phyloP scores from a whole-genome alignment of 2,329 filamentous ascomycete genomes.

The Trichoderma atroviride region DNA sequence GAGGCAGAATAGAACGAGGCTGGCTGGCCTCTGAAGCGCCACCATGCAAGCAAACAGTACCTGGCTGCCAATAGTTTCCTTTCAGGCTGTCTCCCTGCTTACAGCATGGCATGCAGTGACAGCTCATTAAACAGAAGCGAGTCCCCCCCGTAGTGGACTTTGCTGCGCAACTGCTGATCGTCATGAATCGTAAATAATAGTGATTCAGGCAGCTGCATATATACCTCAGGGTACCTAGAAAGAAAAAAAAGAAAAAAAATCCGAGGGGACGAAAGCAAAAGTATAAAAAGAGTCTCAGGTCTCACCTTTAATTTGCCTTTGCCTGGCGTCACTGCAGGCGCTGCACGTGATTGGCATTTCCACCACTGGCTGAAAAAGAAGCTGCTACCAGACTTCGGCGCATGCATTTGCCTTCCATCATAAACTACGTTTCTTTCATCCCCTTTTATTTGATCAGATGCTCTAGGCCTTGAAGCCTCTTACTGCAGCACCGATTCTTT shows the following conservation, averaged over 20 bases:
- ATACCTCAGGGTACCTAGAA: no score
- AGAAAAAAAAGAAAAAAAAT: background rate
- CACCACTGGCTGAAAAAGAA: background rate
- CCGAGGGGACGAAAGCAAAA: background rate
- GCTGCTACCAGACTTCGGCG: background rate
- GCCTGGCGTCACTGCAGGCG: background rate
- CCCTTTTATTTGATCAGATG: background rate
- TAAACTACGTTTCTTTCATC: background rate
- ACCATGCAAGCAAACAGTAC: conserved; percentile 10
- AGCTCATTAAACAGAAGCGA: conserved; percentile 22
- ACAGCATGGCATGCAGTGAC: conserved; percentile 10
- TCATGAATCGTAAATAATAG: background rate
- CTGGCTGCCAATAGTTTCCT: conserved; percentile 10
- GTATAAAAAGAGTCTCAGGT: background rate
- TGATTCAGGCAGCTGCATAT: background rate
- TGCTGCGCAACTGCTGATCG: background rate
- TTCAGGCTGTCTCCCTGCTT: conserved; percentile 6
- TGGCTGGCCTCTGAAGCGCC: conserved; percentile 1
- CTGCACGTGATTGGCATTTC: conserved; percentile 5
- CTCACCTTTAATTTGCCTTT: conserved; percentile 7
- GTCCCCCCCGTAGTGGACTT: background rate
- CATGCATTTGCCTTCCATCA: background rate
- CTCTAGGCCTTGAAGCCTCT: background rate
- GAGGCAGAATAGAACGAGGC: background rate
- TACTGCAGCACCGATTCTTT: background rate